Evolutionary conservation across 2,329 filamentous ascomycete species (phyloP).

Genomic region (Pleurostoma richardsiae): DNA sequence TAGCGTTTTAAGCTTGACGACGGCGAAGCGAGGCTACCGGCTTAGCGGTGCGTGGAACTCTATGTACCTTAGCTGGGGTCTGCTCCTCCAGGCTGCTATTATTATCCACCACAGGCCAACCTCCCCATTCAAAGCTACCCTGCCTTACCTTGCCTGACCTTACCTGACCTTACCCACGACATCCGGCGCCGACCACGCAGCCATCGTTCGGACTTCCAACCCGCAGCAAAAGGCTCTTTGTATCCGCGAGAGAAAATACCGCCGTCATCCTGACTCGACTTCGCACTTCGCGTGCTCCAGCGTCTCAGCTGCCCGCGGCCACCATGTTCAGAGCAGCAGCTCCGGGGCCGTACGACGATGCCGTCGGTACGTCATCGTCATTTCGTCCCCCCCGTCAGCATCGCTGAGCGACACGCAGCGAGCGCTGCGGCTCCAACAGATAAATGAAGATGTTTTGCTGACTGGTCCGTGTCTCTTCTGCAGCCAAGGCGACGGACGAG

Average conservation of each 20-base stretch:
- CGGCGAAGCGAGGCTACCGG: no score
- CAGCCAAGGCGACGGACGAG: slow-evolving; percentile 85
- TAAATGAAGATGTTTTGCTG: background rate
- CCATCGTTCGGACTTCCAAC: background rate
- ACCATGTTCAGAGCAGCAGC: slow-evolving; percentile 56
- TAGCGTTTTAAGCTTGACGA: no score
- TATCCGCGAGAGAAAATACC: background rate
- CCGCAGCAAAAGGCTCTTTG: background rate
- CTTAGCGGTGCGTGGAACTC: no score
- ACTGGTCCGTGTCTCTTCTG: slow-evolving; percentile 11
- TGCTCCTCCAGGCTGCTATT: no score
- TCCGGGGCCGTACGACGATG: slow-evolving; percentile 53
- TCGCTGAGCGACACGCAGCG: no score
- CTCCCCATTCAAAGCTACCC: no score
- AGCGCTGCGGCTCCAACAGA: no score
- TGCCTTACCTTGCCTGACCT: background rate
- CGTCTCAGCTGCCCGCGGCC: slow-evolving; percentile 15
- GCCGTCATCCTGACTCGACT: background rate
- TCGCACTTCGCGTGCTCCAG: background rate
- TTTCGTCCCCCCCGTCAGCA: background rate
- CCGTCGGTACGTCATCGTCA: slow-evolving; percentile 42
- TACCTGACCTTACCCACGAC: background rate
- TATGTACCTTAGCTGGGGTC: no score
- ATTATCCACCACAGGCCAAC: no score
- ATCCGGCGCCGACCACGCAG: background rate